Evolutionary conservation across 2,329 filamentous ascomycete species (phyloP), one percentile per base, ranked within the genome.

Genomic region (Blastomyces parvus): DNA sequence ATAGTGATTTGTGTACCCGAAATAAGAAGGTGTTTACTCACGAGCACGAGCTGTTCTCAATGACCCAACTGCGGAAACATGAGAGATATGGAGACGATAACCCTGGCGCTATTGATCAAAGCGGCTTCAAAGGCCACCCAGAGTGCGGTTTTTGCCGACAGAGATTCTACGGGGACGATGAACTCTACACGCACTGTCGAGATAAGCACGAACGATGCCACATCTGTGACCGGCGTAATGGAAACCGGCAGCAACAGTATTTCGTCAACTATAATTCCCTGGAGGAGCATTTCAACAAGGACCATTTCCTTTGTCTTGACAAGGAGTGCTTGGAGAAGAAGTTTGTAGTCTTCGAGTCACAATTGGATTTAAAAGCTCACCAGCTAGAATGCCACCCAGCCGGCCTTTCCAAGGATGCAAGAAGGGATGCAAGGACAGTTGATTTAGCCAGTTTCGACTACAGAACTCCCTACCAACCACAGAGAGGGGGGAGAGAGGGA

Each of bases 11-110:
- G 13, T 97, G 92, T 76, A 89, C 92, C 7, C 82, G 91, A 65
- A 92, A 97, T 80, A 99, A 99, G 78, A 97, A 96, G 73, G 91
- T 97, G 42, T 99, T 99, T 70, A 97, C 94, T 0, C 94, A 99
- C 77, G 94, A 99, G 76, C 94, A 99, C 73, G 90, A 95, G 66
- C 82, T 99, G 0, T 97, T 97, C 74, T 88, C 89, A 0, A 83
- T 86, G 66, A 84, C 87, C 66, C 90, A 93, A 69, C 81, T 97
- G 59, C 86, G 89, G 68, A 89, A 86, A 70, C 94, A 99, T 74
- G 95, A 97, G 83, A 89, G 86, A 66, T 86, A 88, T 66, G 94
- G 94, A 64, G 94, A 99, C 71, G 90, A 97, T 73, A 88, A 88
- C 67, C 92, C 93, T 3, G 93, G 94, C 42, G 88, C 92, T 0